Percentiles rank a stretch among this genome's conserved stretches.
phyloP scores from a whole-genome alignment of 345 rosid species.

The Ailanthus altissimus region DNA sequence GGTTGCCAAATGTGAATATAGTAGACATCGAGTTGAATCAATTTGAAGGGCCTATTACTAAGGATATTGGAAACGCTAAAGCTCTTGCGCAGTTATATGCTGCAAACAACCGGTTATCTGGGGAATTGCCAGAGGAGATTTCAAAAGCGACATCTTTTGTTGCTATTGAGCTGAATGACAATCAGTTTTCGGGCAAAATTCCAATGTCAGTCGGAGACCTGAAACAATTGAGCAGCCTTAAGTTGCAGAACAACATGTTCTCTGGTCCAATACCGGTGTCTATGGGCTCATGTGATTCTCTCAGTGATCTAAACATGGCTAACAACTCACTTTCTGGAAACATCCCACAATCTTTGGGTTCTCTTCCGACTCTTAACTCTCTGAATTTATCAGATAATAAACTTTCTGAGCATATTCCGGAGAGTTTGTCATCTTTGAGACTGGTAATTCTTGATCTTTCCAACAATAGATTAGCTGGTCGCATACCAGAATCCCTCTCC shows the following conservation, averaged over 20 bases:
- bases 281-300: slow-evolving; percentile 57
- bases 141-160: slow-evolving; percentile 45
- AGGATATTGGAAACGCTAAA: slow-evolving; percentile 60
- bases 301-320: slow-evolving; percentile 70
- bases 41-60: slow-evolving; percentile 58
- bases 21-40: slow-evolving; percentile 63
- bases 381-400: slow-evolving; percentile 67
- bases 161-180: slow-evolving; percentile 52
- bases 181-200: slow-evolving; percentile 61
- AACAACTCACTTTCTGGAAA: slow-evolving; percentile 60
- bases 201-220: slow-evolving; percentile 58
- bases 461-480: slow-evolving; percentile 62
- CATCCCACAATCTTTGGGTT: slow-evolving; percentile 70
- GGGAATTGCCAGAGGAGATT: slow-evolving; percentile 71
- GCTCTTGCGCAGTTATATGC: slow-evolving; percentile 45
- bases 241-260: slow-evolving; percentile 62
- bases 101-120: slow-evolving; percentile 61
- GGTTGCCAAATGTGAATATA: slow-evolving; percentile 60
- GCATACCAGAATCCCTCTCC: slow-evolving; percentile 63
- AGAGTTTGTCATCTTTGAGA: slow-evolving; percentile 59
- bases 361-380: slow-evolving; percentile 65
- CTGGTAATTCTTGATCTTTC: slow-evolving; percentile 88
- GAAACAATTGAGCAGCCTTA: slow-evolving; percentile 49
- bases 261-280: slow-evolving; percentile 64
- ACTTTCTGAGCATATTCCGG: slow-evolving; percentile 69